phyloP scores from a whole-genome alignment of 352 stramenopile species.

The Globisporangium spiculum region DNA sequence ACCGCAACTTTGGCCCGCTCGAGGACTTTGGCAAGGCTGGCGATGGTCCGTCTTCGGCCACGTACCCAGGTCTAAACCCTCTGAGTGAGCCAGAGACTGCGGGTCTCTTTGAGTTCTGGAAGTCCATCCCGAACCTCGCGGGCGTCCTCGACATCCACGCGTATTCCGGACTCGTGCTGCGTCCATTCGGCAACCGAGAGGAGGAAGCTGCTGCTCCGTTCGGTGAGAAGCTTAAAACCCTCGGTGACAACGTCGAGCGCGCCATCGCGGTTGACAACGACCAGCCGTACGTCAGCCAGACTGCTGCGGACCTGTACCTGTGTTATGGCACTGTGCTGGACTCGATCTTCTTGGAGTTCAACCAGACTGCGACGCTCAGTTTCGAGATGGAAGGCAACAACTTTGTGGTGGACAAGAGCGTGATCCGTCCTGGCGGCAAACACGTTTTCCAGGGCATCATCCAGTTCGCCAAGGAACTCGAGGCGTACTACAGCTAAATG shows the following conservation, averaged over 20 bases:
- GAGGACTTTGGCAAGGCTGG: constrained; percentile 14
- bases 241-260: constrained; percentile 17
- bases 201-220: constrained; percentile 13
- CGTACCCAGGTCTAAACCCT: constrained; percentile 21
- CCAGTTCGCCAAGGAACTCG: constrained; percentile 23
- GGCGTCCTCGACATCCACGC: constrained; percentile 29
- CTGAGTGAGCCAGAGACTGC: constrained; percentile 31
- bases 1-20: constrained; percentile 29
- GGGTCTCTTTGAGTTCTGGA: constrained; percentile 18
- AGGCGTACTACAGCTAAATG: constrained; percentile 17
- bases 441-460: constrained; percentile 24
- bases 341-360: constrained; percentile 23
- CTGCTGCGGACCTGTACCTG: constrained; percentile 23
- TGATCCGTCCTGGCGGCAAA: constrained; percentile 17
- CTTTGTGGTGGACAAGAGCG: constrained; percentile 25
- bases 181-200: constrained; percentile 19
- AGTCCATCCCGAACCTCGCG: constrained; percentile 14
- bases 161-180: constrained; percentile 23
- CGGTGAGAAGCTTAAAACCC: constrained; percentile 15
- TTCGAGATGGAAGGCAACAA: constrained; percentile 29
- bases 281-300: constrained; percentile 23
- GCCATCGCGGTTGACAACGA: constrained; percentile 16
- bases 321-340: constrained; percentile 27
- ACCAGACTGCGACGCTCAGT: constrained; percentile 20
- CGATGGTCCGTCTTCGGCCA: constrained; percentile 16